Evolutionary conservation across 2,329 filamentous ascomycete genomes (phyloP).

Genomic region (Monilinia aucupariae): DNA sequence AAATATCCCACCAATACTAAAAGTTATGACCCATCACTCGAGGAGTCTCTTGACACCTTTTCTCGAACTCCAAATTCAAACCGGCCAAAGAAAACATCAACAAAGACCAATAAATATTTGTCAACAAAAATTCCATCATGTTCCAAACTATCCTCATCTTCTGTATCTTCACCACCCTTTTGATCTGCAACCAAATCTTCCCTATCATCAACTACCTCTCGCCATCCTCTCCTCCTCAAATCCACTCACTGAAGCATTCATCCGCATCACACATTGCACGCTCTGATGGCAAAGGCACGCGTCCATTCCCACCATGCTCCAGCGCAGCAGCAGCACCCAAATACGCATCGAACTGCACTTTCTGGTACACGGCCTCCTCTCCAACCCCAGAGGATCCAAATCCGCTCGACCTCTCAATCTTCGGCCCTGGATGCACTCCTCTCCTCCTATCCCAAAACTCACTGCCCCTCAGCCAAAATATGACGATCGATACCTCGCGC

Average conservation of each 20-base stretch:
- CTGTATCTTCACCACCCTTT: background rate
- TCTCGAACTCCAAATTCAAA: background rate
- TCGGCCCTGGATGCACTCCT: background rate
- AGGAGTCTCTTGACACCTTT: too few species aligned
- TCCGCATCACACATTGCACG: background rate
- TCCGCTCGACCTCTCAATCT: background rate
- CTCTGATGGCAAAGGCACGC: background rate
- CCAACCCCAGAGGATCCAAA: background rate
- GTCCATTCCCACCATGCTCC: background rate
- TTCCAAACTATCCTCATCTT: too few species aligned
- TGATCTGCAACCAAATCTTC: background rate
- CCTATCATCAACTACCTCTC: background rate
- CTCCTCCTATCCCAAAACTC: background rate
- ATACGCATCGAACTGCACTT: background rate
- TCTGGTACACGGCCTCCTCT: background rate
- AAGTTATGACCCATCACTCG: background rate
- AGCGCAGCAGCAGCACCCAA: background rate
- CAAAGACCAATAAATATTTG: background rate
- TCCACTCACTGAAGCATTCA: background rate
- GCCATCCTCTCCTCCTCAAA: background rate
- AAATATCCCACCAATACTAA: too few species aligned
- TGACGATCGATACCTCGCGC: background rate
- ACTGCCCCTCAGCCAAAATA: background rate
- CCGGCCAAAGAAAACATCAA: background rate
- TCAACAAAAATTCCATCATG: background rate